phyloP scores from a whole-genome alignment of 2,329 filamentous ascomycete genomes.

The Parastagonospora avenae region DNA sequence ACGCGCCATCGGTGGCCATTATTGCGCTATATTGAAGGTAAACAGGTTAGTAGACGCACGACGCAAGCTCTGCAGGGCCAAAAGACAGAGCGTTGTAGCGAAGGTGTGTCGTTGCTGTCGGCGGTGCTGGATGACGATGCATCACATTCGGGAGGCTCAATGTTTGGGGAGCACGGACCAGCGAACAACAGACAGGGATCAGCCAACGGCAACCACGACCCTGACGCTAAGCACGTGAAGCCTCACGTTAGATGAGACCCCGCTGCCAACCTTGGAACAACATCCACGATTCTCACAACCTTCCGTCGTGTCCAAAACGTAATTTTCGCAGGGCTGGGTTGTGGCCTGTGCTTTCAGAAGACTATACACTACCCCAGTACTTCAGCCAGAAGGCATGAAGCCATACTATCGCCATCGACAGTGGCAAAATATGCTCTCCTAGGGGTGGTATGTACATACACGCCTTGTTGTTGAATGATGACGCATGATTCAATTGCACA shows the following conservation, averaged over 20 bases:
- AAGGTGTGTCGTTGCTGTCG: constrained; percentile 19
- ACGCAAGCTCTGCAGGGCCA: constrained; percentile 15
- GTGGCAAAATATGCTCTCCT: no score
- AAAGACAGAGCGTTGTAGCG: constrained; percentile 17
- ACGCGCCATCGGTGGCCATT: constrained; percentile 52
- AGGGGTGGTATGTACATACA: no score
- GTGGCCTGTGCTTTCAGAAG: no score
- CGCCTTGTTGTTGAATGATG: no score
- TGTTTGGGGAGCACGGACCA: constrained; percentile 24
- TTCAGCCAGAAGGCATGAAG: no score
- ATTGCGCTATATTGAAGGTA: constrained; percentile 20
- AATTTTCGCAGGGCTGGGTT: neutral
- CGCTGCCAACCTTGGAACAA: no score
- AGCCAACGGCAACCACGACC: constrained; percentile 26
- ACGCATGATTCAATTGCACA: no score
- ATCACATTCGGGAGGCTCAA: constrained; percentile 13
- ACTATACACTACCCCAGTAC: no score
- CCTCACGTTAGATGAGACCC: neutral
- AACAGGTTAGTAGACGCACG: constrained; percentile 12
- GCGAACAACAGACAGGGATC: constrained; percentile 36
- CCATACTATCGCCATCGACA: no score
- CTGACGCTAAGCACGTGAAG: constrained; percentile 21
- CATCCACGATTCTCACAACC: neutral
- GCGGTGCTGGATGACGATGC: constrained; percentile 32
- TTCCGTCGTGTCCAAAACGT: neutral